Evolutionary conservation across 176 grass and related monocot genomes (phyloP), one percentile per base, ranked within the genome.

Genomic region (Aegilops longissima): DNA sequence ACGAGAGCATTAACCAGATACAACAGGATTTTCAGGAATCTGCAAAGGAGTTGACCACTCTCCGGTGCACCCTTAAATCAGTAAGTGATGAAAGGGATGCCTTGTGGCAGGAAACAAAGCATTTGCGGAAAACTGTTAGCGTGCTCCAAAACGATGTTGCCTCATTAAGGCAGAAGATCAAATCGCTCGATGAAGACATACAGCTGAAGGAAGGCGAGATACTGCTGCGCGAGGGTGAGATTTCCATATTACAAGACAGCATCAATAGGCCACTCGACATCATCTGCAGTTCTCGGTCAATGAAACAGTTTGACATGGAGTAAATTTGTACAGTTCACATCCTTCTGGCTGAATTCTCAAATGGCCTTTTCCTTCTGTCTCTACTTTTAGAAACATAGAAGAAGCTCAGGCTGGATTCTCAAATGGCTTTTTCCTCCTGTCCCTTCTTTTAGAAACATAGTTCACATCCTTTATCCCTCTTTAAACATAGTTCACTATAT

Each of bases 171-270:
- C 78, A 89, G 81, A 97, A 85, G 66, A 88, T 97, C 9, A 89
- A 87, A 76, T 65, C 51, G 3, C 91, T 92, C 67, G 73, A 90
- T 27, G 85, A 92, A 84, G 87, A 94, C 27, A 70, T 97, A 87
- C 76, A 83, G 31, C 40, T 82, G 6, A 94, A 97, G 83, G 94
- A 97, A 73, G 92, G 90, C 6, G 87, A 92, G 33, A 76, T 94
- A 82, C 88, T 97, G 23, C 61, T 92, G 12, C 83, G 77, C 8
- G 92, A 97, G 51, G 94, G 90, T 14, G 85, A 94, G 85, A 89
- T 97, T 47, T 88, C 90, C 36, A 94, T 97, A 74, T 29, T 92
- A 35, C 78, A 34, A n/a, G 93, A 95, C 45, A 86, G 76, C 44
- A 74, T 87, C 58, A 76, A 86, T 27, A 86, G 54, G 42, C 94